Conservation (phyloP, 2,329 filamentous ascomycete species). For the Cephalotrichum gorgonifer region DNA sequence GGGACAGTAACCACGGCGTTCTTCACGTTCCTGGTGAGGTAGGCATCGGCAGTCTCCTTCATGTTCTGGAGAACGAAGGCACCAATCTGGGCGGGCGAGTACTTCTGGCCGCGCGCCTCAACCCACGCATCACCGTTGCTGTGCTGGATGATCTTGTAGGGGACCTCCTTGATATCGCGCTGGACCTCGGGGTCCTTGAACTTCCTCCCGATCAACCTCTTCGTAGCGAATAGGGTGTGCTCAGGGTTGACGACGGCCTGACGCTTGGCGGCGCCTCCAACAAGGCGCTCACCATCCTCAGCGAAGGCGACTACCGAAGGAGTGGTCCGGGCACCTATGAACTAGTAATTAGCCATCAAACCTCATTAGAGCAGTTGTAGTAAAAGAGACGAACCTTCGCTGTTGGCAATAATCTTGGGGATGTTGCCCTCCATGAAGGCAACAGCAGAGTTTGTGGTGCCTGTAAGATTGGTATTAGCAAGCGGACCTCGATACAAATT, state of each 20-base stretch:
- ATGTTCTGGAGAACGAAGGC: slow-evolving; percentile 96
- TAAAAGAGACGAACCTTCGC: slow-evolving; percentile 54
- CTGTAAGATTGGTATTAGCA: slow-evolving; percentile 22
- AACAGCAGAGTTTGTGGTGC: slow-evolving; percentile 94
- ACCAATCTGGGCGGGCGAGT: slow-evolving; percentile 97
- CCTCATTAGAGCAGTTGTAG: neutral
- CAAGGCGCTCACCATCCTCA: slow-evolving; percentile 88
- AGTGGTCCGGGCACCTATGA: slow-evolving; percentile 71
- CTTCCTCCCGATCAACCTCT: slow-evolving; percentile 97
- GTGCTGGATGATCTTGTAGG: slow-evolving; percentile 98
- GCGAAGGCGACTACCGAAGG: slow-evolving; percentile 94
- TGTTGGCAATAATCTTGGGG: slow-evolving; percentile 95
- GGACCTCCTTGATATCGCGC: slow-evolving; percentile 93
- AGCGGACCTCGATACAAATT: neutral
- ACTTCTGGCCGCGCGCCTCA: slow-evolving; percentile 84
- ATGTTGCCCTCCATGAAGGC: slow-evolving; percentile 96
- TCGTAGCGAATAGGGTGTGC: slow-evolving; percentile 96
- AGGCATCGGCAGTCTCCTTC: slow-evolving; percentile 96
- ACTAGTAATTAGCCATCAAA: neutral
- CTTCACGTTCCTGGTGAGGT: slow-evolving; percentile 82
- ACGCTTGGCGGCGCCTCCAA: slow-evolving; percentile 95
- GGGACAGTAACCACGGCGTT: slow-evolving; percentile 96
- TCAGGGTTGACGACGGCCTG: slow-evolving; percentile 98
- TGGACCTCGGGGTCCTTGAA: slow-evolving; percentile 90
- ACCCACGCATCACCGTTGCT: slow-evolving; percentile 95